Conservation (phyloP, 1,284 basidiomycete genomes). For the Leccinum pseudoinsigne region DNA sequence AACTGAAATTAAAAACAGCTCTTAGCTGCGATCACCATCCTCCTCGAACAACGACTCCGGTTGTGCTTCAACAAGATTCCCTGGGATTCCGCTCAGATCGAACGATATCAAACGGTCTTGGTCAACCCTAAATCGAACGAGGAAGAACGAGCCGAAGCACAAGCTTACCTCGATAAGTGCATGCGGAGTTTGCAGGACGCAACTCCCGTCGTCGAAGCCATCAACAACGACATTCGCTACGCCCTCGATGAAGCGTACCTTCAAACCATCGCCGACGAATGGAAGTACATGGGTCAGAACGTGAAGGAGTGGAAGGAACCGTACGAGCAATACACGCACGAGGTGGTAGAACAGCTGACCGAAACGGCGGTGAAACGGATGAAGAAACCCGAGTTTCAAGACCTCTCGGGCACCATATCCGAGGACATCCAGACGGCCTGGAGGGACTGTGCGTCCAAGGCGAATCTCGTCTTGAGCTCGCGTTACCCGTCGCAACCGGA, state of each 20-base stretch:
- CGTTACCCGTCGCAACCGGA: background rate
- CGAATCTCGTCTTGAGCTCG: background rate
- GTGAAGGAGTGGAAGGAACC: background rate
- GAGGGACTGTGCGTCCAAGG: background rate
- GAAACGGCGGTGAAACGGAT: background rate
- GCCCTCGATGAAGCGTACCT: background rate
- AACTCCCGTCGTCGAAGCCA: background rate
- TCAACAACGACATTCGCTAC: background rate
- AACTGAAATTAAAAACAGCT: no score
- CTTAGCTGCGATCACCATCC: background rate
- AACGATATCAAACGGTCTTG: background rate
- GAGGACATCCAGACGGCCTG: background rate
- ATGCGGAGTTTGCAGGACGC: background rate
- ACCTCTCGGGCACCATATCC: no score
- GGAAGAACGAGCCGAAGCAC: background rate
- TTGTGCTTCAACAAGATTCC: background rate
- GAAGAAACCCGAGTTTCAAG: background rate
- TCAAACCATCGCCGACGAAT: background rate
- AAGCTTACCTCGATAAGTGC: background rate
- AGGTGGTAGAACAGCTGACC: background rate
- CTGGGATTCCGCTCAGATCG: background rate
- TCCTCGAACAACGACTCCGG: background rate
- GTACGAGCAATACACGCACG: background rate
- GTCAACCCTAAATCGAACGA: background rate
- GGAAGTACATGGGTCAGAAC: background rate